Evolutionary conservation across 1,284 basidiomycete species (phyloP), one percentile per base, ranked within the genome.

Genomic region (Tilletia walkeri): DNA sequence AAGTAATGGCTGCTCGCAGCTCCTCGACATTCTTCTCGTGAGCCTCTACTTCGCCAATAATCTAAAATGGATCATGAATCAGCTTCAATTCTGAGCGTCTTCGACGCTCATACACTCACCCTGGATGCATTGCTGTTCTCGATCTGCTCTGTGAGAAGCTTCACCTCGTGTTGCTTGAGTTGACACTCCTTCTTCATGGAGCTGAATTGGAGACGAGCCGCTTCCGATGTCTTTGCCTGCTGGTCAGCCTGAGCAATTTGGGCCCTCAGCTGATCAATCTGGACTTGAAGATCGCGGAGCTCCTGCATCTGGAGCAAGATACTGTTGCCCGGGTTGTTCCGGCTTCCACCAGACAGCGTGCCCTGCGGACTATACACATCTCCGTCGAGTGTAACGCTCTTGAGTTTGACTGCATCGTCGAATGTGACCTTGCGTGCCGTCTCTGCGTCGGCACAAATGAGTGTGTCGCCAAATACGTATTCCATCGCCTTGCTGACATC

Each of bases 301-400:
- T 94, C 90, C 81, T 97, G 95, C 3, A 95, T 93, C 77, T 90
- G 90, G 73, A 96, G 86, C 18, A 99, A 86, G 3, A 92, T 86
- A 9, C 92, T 92, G 54, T 69, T 74, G 45, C 88, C 90, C 34
- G 89, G 87, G 65, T 86, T 90, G 0, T 94, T 92, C 1, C 93
- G 90, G 4, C 94, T 90, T 12, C 96, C 96, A 39, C 96, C 96
- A 30, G 91, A 93, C 9, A 99, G 88, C 0, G 92, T 95, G 3
- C 96, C 96, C 3, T 91, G 92, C 0, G 96, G 95, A 78, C 99
- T 95, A 84, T 99, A 99, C 6, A 97, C 90, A 80, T 99, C 96
- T 18, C 96, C 96, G 36, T 94, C 91, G 20, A 95, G 87, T 1
- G 96, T 99, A 67, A 99, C 94, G 12, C 92, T 94, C 71, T 90